These are phyloP conservation scores for Camellia granthamiana DNA, from an alignment of 148 eudicot species.

Conservation along the genomic window DNA sequence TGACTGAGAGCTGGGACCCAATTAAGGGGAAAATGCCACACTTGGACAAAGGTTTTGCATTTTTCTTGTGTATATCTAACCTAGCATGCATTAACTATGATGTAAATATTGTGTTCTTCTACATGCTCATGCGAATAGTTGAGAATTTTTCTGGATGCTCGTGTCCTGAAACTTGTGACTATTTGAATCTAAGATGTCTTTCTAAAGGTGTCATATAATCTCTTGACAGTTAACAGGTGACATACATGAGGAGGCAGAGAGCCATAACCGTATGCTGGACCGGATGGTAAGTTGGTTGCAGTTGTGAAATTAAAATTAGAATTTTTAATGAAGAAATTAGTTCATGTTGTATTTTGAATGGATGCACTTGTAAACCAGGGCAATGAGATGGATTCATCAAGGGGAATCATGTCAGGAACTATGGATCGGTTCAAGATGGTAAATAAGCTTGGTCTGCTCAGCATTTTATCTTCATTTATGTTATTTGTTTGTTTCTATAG, in stretches of 20 bases:
- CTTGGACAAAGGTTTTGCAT: background rate
- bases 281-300: slow-evolving; percentile 45
- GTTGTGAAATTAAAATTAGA: background rate
- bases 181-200: background rate
- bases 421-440: slow-evolving; percentile 84
- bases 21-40: background rate
- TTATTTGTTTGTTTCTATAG: background rate
- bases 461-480: background rate
- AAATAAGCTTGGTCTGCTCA: slow-evolving; percentile 15
- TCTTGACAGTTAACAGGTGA: slow-evolving; percentile 75
- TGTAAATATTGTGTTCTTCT: background rate
- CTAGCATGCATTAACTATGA: background rate
- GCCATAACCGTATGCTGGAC: slow-evolving; percentile 81
- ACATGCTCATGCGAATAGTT: background rate
- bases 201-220: background rate
- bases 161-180: background rate
- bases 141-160: background rate
- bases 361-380: slow-evolving; percentile 42
- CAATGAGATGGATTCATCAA: slow-evolving; percentile 80
- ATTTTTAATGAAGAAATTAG: background rate
- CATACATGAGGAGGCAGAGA: slow-evolving; percentile 79
- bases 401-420: slow-evolving; percentile 84
- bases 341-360: slow-evolving; percentile 10
- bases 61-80: background rate
- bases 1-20: background rate